Evolutionary conservation across 441 rosid species (phyloP), one percentile per base, ranked within the genome.

Genomic region (Dalechampia spathulata): DNA sequence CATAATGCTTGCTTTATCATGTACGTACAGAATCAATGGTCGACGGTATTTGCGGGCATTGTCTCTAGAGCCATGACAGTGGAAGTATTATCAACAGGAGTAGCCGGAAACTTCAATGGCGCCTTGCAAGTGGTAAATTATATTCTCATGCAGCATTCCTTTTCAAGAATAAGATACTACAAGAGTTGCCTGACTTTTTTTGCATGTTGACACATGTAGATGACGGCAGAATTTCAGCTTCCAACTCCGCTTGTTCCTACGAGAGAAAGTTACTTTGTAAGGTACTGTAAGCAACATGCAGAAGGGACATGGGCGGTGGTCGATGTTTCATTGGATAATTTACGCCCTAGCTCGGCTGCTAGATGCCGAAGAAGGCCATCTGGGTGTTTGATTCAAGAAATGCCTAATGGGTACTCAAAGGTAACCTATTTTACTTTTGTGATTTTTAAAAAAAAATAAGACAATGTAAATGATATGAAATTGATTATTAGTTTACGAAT

Each of bases 261-360:
- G 9, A 74, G 99, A 2, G 86, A 90, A 65, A 63, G 77, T 61
- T 81, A 82, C 63, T 93, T 62, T 26, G 80, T 65, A 2, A 75
- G 99, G 48, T 87, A 85, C 46, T 87, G 87, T 46, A 90, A 83
- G 49, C 85, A 93, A 39, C 93, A 82, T 32, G 79, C 62, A 5
- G 96, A 90, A 4, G 83, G 87, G 43, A 61, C 81, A 2, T 93
- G 99, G 99, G 93, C 86, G 0, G 95, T 93, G 63, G 99, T 85
- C 14, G 99, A 93, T 67, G 85, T 87, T 67, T 93, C 99, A 13
- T 69, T 93, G 67, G 96, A 93, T 75, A 73, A 75, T 68, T 55
- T 87, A 58, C 79, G 83, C 23, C 85, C 81, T 0, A 81, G 78
- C 61, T 85, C 90, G 0, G 65, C 67, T 0, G 58, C 65, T 0